phyloP scores from a whole-genome alignment of 176 grass and related monocot species.

The Zoysia pacifica region DNA sequence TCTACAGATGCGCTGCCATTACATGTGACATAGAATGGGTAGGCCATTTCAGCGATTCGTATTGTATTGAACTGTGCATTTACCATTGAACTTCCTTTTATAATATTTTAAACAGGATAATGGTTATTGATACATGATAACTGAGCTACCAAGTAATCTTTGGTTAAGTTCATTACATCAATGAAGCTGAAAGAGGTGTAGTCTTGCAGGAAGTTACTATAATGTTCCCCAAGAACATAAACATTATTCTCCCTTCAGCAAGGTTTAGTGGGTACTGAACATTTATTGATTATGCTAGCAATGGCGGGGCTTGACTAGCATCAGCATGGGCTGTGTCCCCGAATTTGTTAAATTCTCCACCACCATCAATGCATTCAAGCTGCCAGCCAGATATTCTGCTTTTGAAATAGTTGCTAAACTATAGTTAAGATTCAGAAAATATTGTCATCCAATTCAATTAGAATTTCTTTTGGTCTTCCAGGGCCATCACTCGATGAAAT shows the following conservation, averaged over 20 bases:
- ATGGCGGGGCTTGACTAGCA: too few relatives aligned
- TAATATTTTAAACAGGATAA: slow-evolving; percentile 16
- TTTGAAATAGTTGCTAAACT: too few relatives aligned
- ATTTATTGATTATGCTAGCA: neutral
- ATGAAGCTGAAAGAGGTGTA: slow-evolving; percentile 98
- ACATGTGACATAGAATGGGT: slow-evolving; percentile 98
- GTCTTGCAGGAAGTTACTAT: slow-evolving; percentile 99
- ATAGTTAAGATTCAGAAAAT: too few relatives aligned
- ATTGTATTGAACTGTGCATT: slow-evolving; percentile 34
- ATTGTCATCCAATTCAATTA: too few relatives aligned
- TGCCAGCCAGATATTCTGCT: too few relatives aligned
- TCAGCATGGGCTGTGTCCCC: slow-evolving; percentile 12
- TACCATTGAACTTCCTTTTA: slow-evolving; percentile 29
- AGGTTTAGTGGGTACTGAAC: neutral
- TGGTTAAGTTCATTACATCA: slow-evolving; percentile 97
- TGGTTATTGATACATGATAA: slow-evolving; percentile 32
- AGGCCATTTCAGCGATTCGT: slow-evolving; percentile 33
- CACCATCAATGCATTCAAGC: too few relatives aligned
- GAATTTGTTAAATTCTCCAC: neutral
- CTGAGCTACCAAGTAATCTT: slow-evolving; percentile 80
- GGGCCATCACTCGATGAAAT: too few relatives aligned
- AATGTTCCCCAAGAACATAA: slow-evolving; percentile 96
- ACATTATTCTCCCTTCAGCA: slow-evolving; percentile 97
- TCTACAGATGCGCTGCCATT: slow-evolving; percentile 94
- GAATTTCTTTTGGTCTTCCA: too few relatives aligned